These are phyloP conservation scores for Cardamine chenopodiifolia DNA, from an alignment of 345 rosid genomes.

Conservation along the genomic window DNA sequence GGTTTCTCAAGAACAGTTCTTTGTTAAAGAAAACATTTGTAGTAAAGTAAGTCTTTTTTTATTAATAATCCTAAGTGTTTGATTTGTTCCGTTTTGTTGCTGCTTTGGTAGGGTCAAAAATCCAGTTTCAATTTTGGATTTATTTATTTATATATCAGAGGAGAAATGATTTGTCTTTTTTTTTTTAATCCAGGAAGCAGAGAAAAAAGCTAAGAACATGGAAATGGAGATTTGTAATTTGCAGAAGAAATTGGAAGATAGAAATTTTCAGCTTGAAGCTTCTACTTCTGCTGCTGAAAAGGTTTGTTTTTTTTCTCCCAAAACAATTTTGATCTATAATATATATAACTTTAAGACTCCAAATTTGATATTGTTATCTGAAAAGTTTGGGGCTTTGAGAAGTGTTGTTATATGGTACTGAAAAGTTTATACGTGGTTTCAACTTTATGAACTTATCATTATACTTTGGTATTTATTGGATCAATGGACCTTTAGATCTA, in stretches of 20 bases:
- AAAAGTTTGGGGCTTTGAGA: constrained; percentile 22
- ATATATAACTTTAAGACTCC: background rate
- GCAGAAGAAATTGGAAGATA: constrained; percentile 69
- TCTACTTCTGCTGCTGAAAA: constrained; percentile 72
- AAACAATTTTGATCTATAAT: background rate
- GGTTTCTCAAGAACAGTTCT: constrained; percentile 72
- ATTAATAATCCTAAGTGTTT: background rate
- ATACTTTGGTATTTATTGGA: constrained; percentile 10
- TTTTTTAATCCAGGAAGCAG: constrained; percentile 64
- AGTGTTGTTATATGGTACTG: constrained; percentile 7
- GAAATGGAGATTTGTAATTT: constrained; percentile 61
- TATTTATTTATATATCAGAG: background rate
- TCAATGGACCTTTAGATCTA: constrained; percentile 26
- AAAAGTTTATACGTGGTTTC: constrained; percentile 1
- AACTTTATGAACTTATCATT: constrained; percentile 31
- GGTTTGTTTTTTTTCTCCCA: constrained; percentile 51
- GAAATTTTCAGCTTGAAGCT: constrained; percentile 62
- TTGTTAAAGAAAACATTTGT: constrained; percentile 61
- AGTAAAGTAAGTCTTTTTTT: constrained; percentile 56
- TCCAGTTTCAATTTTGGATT: constrained; percentile 5
- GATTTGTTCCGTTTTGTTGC: constrained; percentile 29
- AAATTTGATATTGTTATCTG: constrained; percentile 18
- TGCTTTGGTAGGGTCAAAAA: constrained; percentile 45
- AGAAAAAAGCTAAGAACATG: constrained; percentile 67
- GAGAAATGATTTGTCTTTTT: background rate